Conservation (phyloP, 2,329 filamentous ascomycete genomes). For the Botrytis medusae region DNA sequence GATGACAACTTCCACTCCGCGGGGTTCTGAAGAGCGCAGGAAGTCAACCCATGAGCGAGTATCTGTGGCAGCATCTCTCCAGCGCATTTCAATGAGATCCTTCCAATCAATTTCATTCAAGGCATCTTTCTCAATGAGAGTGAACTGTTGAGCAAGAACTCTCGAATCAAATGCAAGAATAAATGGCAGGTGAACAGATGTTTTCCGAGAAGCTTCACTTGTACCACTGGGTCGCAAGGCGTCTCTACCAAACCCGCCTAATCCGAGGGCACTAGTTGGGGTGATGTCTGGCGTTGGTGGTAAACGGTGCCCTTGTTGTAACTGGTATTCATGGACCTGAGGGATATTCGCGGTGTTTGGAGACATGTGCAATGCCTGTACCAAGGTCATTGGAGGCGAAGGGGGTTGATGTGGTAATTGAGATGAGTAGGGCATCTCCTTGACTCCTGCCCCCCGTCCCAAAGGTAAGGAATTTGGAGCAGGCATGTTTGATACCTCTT, state of each 20-base stretch:
- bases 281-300: conserved; percentile 39
- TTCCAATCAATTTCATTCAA: conserved; percentile 87
- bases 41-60: conserved; percentile 81
- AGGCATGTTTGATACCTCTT: conserved; percentile 35
- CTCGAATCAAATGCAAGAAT: conserved; percentile 79
- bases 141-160: conserved; percentile 77
- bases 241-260: conserved; percentile 26
- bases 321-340: conserved; percentile 41
- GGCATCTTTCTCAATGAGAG: conserved; percentile 81
- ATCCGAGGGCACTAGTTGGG: conserved; percentile 29
- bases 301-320: conserved; percentile 24
- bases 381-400: conserved; percentile 50
- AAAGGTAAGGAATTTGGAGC: conserved; percentile 41
- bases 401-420: conserved; percentile 40
- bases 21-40: conserved; percentile 67
- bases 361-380: conserved; percentile 49
- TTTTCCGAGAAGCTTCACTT: conserved; percentile 36
- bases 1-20: conserved; percentile 79
- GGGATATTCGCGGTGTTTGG: conserved; percentile 42
- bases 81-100: conserved; percentile 78
- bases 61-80: conserved; percentile 69
- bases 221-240: conserved; percentile 34
- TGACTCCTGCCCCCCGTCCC: conserved; percentile 32
- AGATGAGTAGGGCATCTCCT: conserved; percentile 34
- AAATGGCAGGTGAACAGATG: conserved; percentile 66